Conservation (phyloP, 148 eudicot genomes). For the Bassia scoparia region DNA sequence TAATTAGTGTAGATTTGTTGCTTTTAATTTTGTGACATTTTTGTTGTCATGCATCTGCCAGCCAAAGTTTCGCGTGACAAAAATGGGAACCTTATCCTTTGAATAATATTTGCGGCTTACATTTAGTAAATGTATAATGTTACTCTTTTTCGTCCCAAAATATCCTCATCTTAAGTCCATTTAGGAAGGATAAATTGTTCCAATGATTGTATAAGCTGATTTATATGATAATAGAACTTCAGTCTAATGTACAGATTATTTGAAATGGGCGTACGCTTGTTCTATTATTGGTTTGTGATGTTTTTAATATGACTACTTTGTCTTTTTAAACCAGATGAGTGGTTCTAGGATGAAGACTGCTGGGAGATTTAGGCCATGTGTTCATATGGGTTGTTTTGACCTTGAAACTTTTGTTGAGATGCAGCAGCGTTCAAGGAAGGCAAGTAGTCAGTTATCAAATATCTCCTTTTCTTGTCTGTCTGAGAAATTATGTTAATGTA, state of each 20-base stretch:
- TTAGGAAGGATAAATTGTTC: neutral
- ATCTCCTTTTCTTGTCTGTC: neutral
- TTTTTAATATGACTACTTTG: neutral
- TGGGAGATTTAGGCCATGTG: conserved; percentile 69
- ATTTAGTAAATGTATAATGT: neutral
- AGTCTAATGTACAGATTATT: neutral
- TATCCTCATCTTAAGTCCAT: neutral
- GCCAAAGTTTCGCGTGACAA: neutral
- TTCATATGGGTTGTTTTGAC: conserved; percentile 80
- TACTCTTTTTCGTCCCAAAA: neutral
- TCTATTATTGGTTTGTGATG: neutral
- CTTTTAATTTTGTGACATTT: conserved; percentile 3
- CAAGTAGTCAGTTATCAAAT: conserved; percentile 22
- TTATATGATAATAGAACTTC: neutral
- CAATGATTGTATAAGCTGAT: neutral
- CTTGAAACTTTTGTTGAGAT: conserved; percentile 70
- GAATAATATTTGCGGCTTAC: neutral
- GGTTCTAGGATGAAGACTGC: conserved; percentile 82
- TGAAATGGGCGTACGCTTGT: neutral
- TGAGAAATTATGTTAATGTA: conserved; percentile 5
- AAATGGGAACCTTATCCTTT: neutral
- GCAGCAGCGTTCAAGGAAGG: conserved; percentile 76
- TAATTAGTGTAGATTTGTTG: neutral
- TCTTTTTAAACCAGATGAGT: conserved; percentile 49
- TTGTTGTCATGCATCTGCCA: neutral